Base-by-base conservation (phyloP, 257 asterid species). In the Solanum acaule region DNA sequence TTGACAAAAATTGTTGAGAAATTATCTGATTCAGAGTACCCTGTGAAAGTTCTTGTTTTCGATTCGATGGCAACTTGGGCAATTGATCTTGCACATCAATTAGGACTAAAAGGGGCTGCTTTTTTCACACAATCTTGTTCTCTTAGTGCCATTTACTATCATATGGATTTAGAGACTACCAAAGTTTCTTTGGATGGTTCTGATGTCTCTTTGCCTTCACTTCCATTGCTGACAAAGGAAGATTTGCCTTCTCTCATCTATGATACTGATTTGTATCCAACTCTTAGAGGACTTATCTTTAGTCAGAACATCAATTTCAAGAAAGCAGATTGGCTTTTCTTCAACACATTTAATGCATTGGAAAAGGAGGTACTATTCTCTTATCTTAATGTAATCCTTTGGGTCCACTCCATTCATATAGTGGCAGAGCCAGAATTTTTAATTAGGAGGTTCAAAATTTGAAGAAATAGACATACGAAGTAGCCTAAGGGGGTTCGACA, bases 61-160 rank as follows among this genome's bases (percentile, higher is more conserved):
- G 93, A 91, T 52, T 91, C 93, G 9, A 8, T 88, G 2, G 7
- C 88, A 1, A 67, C 93, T 1, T 88, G 92, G 91, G 87, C 59
- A 22, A 35, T 89, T 75, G 91, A 89, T 25, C 46, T 88, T 8
- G 89, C 86, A 23, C 90, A 90, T 46, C 73, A 25, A 3, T 25
- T 87, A 20, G 92, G 93, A 12, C 34, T 90, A 15, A 87, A 79
- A 75, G 92, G 87, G 12, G 92, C 90, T 82, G 89, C 90, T 14
- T 91, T 91, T 81, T 90, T 90, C 90, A 93, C 95, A 12, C 95
- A 94, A 82, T 35, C 93, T 1, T 87, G 93, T 49, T 89, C 86
- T 11, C 91, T 94, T 3, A 84, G 88, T 4, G 90, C 93, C 1
- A 52, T 94, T 0, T 91, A 89, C 77, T 91, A 91, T 75, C 94